phyloP scores from a whole-genome alignment of 345 rosid genomes.

The Eucalyptus pumila region DNA sequence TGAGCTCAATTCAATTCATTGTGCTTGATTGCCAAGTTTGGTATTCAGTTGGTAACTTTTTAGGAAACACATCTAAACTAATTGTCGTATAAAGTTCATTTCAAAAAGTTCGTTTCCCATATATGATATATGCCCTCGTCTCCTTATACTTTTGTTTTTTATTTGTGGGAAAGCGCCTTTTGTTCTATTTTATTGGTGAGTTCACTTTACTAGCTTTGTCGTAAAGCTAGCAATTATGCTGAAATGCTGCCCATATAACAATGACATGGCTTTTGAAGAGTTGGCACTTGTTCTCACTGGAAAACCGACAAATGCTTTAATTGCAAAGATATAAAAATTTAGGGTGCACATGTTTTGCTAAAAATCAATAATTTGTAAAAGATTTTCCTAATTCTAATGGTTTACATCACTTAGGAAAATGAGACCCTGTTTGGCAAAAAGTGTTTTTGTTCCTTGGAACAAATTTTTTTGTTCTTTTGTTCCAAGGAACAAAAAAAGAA shows the following conservation, averaged over 20 bases:
- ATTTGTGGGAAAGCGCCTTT: background rate
- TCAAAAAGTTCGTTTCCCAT: background rate
- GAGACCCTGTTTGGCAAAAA: background rate
- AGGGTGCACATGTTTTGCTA: background rate
- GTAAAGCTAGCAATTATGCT: background rate
- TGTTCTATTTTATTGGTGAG: background rate
- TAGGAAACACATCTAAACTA: background rate
- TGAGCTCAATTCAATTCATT: background rate
- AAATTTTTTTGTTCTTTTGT: no score
- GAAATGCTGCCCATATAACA: background rate
- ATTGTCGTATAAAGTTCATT: background rate
- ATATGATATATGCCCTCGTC: background rate
- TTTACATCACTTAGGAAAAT: background rate
- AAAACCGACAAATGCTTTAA: background rate
- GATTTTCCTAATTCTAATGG: background rate
- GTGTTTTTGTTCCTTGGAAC: fast-evolving
- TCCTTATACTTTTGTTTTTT: background rate
- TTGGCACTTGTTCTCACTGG: background rate
- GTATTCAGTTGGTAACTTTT: background rate
- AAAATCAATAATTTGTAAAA: background rate
- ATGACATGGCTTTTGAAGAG: background rate
- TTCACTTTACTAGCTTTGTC: background rate
- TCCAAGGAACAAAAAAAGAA: no score
- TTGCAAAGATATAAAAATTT: background rate
- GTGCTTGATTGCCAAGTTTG: background rate